Conservation (phyloP, 495 filamentous ascomycete genomes). For the Tuber microsphaerosporum region DNA sequence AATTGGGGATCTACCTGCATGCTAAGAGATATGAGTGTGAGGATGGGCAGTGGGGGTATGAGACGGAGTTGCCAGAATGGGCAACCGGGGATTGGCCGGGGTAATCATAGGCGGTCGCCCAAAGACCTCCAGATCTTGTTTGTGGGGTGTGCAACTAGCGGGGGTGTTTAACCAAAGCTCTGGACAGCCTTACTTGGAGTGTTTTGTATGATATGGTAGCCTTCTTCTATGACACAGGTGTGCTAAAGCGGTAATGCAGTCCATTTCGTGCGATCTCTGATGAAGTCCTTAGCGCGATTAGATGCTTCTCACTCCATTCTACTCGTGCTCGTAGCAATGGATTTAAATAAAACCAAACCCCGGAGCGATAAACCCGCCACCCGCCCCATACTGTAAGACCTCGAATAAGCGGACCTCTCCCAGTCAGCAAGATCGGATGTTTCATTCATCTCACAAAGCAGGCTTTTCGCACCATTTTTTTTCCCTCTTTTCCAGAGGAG, state of each 20-base stretch:
- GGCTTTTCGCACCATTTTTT: no score
- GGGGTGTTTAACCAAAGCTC: neutral
- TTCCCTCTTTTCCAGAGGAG: no score
- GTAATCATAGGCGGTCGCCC: neutral
- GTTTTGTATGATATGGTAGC: neutral
- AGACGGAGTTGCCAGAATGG: slow-evolving; percentile 77
- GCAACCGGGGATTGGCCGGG: slow-evolving; percentile 49
- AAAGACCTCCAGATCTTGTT: neutral
- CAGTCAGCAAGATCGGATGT: no score
- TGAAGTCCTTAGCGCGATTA: neutral
- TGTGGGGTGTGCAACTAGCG: neutral
- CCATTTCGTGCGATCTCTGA: neutral
- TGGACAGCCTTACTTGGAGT: neutral
- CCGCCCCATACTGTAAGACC: no score
- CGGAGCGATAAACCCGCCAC: no score
- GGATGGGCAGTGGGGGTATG: slow-evolving; percentile 75
- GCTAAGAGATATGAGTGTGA: slow-evolving; percentile 78
- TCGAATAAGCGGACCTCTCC: no score
- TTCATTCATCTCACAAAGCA: no score
- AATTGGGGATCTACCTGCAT: slow-evolving; percentile 89
- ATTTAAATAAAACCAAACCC: no score
- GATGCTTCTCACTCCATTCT: neutral
- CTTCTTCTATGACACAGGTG: neutral
- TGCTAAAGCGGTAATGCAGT: neutral
- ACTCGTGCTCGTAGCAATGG: no score